Percentiles rank a stretch among this genome's conserved stretches.
Conservation (phyloP, 768 basidiomycete species). For the Kwoniella bestiolae region DNA sequence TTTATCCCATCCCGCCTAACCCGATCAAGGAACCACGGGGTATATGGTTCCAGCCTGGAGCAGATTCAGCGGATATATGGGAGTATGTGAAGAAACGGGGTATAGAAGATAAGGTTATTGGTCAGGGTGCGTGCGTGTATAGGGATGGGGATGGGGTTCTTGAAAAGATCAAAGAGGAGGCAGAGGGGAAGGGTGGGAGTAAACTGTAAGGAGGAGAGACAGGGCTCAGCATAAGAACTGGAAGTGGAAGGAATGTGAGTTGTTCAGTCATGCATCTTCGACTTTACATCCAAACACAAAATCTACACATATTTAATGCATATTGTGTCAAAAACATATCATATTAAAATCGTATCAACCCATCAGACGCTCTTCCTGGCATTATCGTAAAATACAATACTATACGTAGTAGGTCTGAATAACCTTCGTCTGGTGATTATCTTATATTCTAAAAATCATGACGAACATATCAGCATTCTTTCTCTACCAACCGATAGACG, state of each 20-base stretch:
- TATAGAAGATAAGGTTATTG: conserved; percentile 71
- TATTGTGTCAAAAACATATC: too few relatives aligned
- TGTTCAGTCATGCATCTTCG: neutral
- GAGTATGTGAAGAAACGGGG: conserved; percentile 70
- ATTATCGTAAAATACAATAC: neutral
- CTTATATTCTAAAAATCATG: neutral
- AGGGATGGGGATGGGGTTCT: conserved; percentile 67
- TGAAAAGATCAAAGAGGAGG: conserved; percentile 2
- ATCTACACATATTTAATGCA: neutral
- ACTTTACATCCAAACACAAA: neutral
- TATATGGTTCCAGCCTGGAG: conserved; percentile 89
- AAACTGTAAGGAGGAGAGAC: neutral
- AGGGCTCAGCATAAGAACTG: too few relatives aligned
- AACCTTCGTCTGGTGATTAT: neutral
- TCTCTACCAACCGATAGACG: neutral
- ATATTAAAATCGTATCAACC: too few relatives aligned
- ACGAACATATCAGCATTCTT: neutral
- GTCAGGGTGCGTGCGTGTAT: conserved; percentile 81
- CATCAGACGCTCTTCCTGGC: neutral
- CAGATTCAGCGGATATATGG: conserved; percentile 70
- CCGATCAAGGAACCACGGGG: conserved; percentile 65
- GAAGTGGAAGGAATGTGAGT: neutral
- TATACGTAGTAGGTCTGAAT: neutral
- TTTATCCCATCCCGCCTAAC: conserved; percentile 30
- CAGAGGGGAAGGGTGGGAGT: neutral